Conservation (phyloP, 2,329 filamentous ascomycete species). For the Trichoderma oligosporum region DNA sequence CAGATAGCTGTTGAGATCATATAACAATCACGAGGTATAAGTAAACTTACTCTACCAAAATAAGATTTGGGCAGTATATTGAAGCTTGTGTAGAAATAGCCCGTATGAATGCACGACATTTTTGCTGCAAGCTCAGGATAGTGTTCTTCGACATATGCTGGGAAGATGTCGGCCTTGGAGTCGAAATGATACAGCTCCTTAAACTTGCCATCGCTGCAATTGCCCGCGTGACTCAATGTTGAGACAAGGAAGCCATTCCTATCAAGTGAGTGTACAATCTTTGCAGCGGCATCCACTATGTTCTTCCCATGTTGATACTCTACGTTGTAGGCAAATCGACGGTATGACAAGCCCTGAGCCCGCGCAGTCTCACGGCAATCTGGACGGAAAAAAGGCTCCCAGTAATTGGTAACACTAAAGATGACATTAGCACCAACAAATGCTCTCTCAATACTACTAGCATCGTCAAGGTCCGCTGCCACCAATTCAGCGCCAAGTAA, state of each 20-base stretch:
- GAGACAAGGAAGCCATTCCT: slow-evolving; percentile 49
- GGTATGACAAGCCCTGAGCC: slow-evolving; percentile 39
- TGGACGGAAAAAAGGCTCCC: slow-evolving; percentile 47
- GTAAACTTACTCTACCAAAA: slow-evolving; percentile 41
- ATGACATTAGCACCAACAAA: slow-evolving; percentile 48
- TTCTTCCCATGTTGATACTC: slow-evolving; percentile 53
- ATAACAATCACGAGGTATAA: not conserved
- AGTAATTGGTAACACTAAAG: slow-evolving; percentile 55
- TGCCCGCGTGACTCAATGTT: slow-evolving; percentile 46
- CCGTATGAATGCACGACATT: slow-evolving; percentile 50
- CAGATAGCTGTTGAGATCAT: too few species aligned
- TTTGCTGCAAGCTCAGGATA: slow-evolving; percentile 45
- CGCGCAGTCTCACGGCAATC: slow-evolving; percentile 39
- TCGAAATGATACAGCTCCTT: slow-evolving; percentile 52
- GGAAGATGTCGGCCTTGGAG: slow-evolving; percentile 50
- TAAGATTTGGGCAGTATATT: slow-evolving; percentile 45
- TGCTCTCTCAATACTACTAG: slow-evolving; percentile 36
- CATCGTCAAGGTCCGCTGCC: slow-evolving; percentile 42
- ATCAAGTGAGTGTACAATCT: slow-evolving; percentile 38
- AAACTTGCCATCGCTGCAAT: slow-evolving; percentile 44
- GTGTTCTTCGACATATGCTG: slow-evolving; percentile 40
- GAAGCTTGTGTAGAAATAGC: slow-evolving; percentile 48
- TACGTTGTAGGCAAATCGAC: slow-evolving; percentile 44
- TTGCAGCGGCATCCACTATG: slow-evolving; percentile 51
- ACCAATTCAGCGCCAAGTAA: slow-evolving; percentile 43